These are phyloP conservation scores for Xylaria digitata DNA, from an alignment of 2,329 filamentous ascomycete genomes.

Conservation along the genomic window DNA sequence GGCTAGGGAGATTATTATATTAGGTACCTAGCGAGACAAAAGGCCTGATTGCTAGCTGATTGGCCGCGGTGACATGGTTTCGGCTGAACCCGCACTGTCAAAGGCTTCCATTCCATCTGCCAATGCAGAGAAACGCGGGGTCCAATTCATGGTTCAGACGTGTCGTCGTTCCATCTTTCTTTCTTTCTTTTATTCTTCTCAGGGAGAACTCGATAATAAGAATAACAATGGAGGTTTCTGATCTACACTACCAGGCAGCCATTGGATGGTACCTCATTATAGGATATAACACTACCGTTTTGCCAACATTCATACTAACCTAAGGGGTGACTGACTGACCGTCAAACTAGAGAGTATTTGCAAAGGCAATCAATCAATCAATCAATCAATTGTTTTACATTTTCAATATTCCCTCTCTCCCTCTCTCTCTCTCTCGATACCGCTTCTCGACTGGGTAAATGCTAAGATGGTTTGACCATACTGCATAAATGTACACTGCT, in stretches of 20 bases:
- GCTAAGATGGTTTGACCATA: not conserved
- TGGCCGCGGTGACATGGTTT: conserved; percentile 9
- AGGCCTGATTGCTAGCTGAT: conserved; percentile 2
- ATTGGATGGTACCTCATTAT: not conserved
- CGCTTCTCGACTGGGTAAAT: conserved; percentile 20
- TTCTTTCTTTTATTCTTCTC: not conserved
- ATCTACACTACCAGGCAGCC: no score
- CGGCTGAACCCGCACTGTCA: conserved; percentile 34
- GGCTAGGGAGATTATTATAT: no score
- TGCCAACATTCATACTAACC: not conserved
- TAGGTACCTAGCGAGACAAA: no score
- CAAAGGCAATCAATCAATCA: not conserved
- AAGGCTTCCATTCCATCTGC: not conserved
- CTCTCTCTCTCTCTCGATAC: not conserved
- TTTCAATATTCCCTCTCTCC: not conserved
- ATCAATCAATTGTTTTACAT: not conserved
- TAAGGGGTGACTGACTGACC: no score
- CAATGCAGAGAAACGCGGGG: conserved; percentile 31
- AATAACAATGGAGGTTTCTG: conserved; percentile 1
- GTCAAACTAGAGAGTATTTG: conserved; percentile 1
- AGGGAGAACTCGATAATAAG: not conserved
- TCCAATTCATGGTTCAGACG: conserved; percentile 22
- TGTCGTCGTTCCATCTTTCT: conserved; percentile 10
- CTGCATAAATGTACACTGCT: no score
- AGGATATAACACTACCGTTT: not conserved